Conservation (phyloP, 768 basidiomycete genomes). For the Termitomyces sp. region DNA sequence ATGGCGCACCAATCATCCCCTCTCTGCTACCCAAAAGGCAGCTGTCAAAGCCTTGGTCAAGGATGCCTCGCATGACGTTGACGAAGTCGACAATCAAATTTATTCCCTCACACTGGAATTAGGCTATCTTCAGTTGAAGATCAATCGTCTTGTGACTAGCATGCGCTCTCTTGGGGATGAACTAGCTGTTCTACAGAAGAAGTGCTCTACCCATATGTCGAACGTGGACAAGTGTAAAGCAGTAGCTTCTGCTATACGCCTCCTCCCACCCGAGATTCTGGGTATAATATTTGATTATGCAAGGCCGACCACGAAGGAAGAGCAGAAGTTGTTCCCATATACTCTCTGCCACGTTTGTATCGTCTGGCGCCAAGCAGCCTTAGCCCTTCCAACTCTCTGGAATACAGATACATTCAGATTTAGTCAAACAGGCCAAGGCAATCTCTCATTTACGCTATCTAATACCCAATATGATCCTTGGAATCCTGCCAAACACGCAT, state of each 20-base stretch:
- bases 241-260: neutral
- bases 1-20: neutral
- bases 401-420: neutral
- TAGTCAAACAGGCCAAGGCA: neutral
- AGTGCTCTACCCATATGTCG: neutral
- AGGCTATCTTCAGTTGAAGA: neutral
- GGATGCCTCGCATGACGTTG: neutral
- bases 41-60: neutral
- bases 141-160: neutral
- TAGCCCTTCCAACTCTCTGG: neutral
- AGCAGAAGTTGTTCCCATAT: neutral
- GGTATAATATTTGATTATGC: neutral
- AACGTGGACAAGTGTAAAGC: neutral
- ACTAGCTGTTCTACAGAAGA: neutral
- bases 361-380: neutral
- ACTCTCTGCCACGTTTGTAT: neutral
- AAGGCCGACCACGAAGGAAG: neutral
- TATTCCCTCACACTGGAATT: neutral
- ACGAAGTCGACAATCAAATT: neutral
- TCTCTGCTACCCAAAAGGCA: neutral
- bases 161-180: neutral
- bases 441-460: neutral
- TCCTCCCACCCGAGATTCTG: neutral
- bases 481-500: neutral
- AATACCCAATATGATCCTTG: neutral